Base-by-base conservation (phyloP, 2,329 filamentous ascomycete genomes). In the Cladophialophora psammophila region DNA sequence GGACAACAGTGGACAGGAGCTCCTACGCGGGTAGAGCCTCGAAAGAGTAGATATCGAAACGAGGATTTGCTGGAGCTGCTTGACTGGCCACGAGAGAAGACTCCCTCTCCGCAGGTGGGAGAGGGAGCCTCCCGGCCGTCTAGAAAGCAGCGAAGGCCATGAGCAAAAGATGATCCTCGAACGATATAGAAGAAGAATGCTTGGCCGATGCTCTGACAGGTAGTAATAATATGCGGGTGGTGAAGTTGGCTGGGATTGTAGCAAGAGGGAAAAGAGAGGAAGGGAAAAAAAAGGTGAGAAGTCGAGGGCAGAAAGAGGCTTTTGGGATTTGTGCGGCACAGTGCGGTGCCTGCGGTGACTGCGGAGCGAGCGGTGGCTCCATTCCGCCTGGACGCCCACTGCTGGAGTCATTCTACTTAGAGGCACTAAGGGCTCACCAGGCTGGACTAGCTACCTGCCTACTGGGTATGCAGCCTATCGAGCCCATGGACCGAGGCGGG, bases 81-180 rank as follows among this genome's bases (percentile, higher is more conserved):
- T 65, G 60, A 60, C 67, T 62, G 63, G 62, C 66, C 56, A 62
- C 63, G 64, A 70, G 66, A 68, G 68, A 58, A 50, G 45, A 20
- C 10, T 26, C 45, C 45, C 45, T 20, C 45, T 50, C 66, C 68
- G 64, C 53, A 20, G 35, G 18, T 18, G 18, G 45, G 52, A 55
- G 48, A 62, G 36, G 61, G 70, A 62, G 55, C 87, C 88, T 89
- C 89, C 88, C 90, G 89, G 88, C 87, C 82, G 87, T 92, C 94
- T 93, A 96, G 90, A 94, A 91, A 91, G 90, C 90, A 91, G 88
- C 90, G 90, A 91, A 84, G 85, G 90, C 88, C 89, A 82, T 82
- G 85, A 88, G 87, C 67, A 71, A 68, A 71, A 62, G 87, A 89
- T 90, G 80, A 83, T 85, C 85, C 84, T 91, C 88, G 90, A 66